Conservation (phyloP, 2,329 filamentous ascomycete genomes). For the Sporothrix brunneoviolacea region DNA sequence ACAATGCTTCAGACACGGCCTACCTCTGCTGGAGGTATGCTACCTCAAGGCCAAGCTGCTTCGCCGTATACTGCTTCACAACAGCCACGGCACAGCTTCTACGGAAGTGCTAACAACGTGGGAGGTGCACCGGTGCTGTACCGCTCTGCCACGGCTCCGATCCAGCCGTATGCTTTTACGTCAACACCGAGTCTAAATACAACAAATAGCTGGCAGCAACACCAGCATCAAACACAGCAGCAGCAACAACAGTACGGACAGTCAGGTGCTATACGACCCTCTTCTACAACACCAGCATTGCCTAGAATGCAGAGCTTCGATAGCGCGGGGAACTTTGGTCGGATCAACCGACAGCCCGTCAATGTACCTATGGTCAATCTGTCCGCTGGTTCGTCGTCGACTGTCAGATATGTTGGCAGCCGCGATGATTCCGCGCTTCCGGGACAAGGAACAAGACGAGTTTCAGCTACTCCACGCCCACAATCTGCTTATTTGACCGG, state of each 20-base stretch:
- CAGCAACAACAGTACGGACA: background rate
- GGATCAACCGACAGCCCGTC: slow-evolving; percentile 25
- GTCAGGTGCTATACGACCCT: slow-evolving; percentile 37
- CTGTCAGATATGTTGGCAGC: slow-evolving; percentile 33
- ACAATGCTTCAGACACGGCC: slow-evolving; percentile 71
- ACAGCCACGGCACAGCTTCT: slow-evolving; percentile 43
- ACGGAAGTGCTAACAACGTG: slow-evolving; percentile 42
- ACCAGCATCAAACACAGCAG: slow-evolving; percentile 3
- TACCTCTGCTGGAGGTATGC: slow-evolving; percentile 54
- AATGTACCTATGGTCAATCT: slow-evolving; percentile 35
- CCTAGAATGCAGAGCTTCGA: slow-evolving; percentile 35
- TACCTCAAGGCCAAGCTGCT: slow-evolving; percentile 45
- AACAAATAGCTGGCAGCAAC: slow-evolving; percentile 17
- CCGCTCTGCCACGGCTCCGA: slow-evolving; percentile 50
- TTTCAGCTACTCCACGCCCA: slow-evolving; percentile 33
- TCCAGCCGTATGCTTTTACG: slow-evolving; percentile 73
- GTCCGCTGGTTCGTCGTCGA: slow-evolving; percentile 26
- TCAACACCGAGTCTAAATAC: slow-evolving; percentile 60
- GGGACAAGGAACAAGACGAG: slow-evolving; percentile 30
- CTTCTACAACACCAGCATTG: slow-evolving; percentile 39
- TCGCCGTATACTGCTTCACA: slow-evolving; percentile 44
- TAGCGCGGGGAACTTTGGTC: slow-evolving; percentile 3
- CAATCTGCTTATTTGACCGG: slow-evolving; percentile 36
- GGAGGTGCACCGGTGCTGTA: slow-evolving; percentile 39
- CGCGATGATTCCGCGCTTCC: slow-evolving; percentile 48